Percentiles rank a stretch among this genome's conserved stretches.
Conservation (phyloP, 2,329 filamentous ascomycete species). For the Diplodia intermedia region DNA sequence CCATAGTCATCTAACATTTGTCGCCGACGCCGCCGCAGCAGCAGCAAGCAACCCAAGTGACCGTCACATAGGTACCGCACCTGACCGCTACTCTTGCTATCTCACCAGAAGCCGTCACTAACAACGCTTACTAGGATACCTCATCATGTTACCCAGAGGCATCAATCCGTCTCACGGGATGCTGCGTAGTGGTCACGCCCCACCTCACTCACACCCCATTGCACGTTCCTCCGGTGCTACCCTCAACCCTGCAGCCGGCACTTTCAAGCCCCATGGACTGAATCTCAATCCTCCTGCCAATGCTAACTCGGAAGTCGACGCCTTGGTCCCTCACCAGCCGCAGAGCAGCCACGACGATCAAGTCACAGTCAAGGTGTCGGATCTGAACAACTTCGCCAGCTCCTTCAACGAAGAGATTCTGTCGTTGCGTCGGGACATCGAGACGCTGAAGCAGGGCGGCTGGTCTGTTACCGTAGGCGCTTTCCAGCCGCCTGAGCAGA, state of each 20-base stretch:
- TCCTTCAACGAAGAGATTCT: constrained; percentile 15
- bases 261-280: constrained; percentile 1
- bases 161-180: neutral
- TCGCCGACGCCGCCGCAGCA: neutral
- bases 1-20: neutral
- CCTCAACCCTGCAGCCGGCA: constrained; percentile 14
- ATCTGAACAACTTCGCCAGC: neutral
- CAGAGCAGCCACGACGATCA: neutral
- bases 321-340: neutral
- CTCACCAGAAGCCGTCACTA: neutral
- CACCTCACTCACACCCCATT: neutral
- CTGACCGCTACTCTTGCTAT: neutral
- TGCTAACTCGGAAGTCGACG: neutral
- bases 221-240: neutral
- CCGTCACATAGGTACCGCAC: neutral
- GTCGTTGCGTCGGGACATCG: constrained; percentile 35
- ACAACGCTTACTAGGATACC: neutral
- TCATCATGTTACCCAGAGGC: constrained; percentile 1
- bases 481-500: constrained; percentile 2
- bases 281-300: too few relatives aligned
- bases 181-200: neutral
- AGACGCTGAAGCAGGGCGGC: constrained; percentile 37
- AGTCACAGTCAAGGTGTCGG: neutral
- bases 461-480: constrained; percentile 38
- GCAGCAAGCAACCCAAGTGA: neutral